Evolutionary conservation across 306 rosid species (phyloP), one percentile per base, ranked within the genome.

Genomic region (Cicer cuneatum): DNA sequence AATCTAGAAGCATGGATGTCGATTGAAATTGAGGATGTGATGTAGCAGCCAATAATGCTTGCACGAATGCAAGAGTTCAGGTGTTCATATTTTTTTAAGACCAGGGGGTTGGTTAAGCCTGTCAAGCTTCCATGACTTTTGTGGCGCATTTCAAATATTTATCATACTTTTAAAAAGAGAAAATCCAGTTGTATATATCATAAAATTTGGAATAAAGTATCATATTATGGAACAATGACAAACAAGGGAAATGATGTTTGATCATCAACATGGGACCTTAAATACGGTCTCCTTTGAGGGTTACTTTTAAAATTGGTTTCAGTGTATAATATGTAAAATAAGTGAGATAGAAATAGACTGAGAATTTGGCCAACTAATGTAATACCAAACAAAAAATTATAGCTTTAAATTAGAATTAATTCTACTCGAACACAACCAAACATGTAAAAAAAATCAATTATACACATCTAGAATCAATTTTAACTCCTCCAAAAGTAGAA

Each of bases 1-100:
- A 59, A 45, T 52, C 66, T 60, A 73, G 13, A 57, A 67, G 52
- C 39, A 45, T 15, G 80, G 42, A 15, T 35, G 41, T 12, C 74
- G 51, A 15, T 33, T 12, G 24, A 16, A 33, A 76, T 37, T 67
- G 40, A 37, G 46, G 53, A 72, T 43, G 53, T 53, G 35, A 15
- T 46, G 5, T 18, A 78, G 24, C 10, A 18, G n/a, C n/a, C n/a
- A n/a, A 47, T 63, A 52, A 38, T 24, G 15, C 41, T 49, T 42
- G 45, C 43, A 56, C 7, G 41, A 29, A 29, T 45, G 74, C 40
- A 45, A 57, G 9, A 43, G 53, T 54, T 56, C 37, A 42, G 57
- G 21, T 16, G 11, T 2, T 57, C n/a, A 37, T 46, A 54, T 56
- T 35, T 62, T 63, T 45, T 63, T 12, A 12, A 47, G 60, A 16